Evolutionary conservation across 805 yeast genomes (phyloP), one percentile per base, ranked within the genome.

Genomic region (Lachancea sp.): DNA sequence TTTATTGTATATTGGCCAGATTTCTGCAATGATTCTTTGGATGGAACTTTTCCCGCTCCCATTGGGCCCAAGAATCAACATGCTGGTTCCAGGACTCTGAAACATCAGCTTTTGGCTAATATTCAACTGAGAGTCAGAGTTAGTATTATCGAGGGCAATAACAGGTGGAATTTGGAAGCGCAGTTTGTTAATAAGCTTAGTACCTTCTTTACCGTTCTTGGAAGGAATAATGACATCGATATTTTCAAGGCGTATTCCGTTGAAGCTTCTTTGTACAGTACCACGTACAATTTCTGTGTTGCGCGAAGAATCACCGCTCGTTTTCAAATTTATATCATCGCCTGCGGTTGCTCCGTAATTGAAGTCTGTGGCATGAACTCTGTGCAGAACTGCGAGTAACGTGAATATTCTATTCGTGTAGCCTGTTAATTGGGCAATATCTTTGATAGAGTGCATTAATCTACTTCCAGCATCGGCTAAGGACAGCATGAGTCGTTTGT

Each of bases 401-500:
- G 77, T 74, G 64, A 85, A 89, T 3, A 89, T 83, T 48, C 96
- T 68, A 52, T 86, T 90, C 0, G 96, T 86, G 57, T 84, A 83
- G 9, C 97, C 96, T 1, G 95, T 84, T 40, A 89, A 71, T 59
- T 81, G 89, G n/a, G 92, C 83, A 17, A 89, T 74, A 61, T 88
- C 96, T 60, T 89, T 89, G 50, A 88, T 83, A 2, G 97, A 87
- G 61, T 86, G 87, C 96, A 89, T 88, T 64, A 89, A 72, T 50
- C 96, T 72, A 11, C 94, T 83, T 4, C 97, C 97, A 0, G 97
- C 96, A 65, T 89, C 97, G 4, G 96, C 95, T 58, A 89, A 71
- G 3, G 92, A 82, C 49, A 89, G 72, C 84, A 89, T 81, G 48
- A 89, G 71, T 55, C 97, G 74, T 65, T 89, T 89, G 68, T 89